phyloP scores from a whole-genome alignment of 495 filamentous ascomycete genomes.

The Astrocystis sublimbata region DNA sequence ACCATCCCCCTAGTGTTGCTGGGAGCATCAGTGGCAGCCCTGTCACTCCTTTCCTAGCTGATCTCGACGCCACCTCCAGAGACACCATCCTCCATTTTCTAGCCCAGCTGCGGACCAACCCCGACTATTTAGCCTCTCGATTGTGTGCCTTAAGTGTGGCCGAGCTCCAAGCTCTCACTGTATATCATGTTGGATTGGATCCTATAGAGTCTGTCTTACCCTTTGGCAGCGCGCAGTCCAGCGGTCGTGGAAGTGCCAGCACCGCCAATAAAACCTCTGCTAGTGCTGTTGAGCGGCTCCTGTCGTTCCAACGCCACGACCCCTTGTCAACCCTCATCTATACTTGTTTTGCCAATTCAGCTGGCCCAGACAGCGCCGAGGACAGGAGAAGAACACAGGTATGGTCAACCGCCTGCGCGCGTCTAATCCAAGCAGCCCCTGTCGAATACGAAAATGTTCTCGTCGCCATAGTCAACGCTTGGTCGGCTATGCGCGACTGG shows the following conservation, averaged over 20 bases:
- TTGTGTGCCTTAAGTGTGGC: constrained; percentile 68
- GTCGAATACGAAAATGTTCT: constrained; percentile 61
- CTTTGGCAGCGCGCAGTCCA: constrained; percentile 60
- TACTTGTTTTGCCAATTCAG: constrained; percentile 85
- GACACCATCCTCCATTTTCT: constrained; percentile 78
- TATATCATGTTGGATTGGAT: constrained; percentile 74
- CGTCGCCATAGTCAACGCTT: constrained; percentile 74
- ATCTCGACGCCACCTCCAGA: constrained; percentile 73
- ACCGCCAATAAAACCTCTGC: constrained; percentile 46
- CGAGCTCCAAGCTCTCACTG: constrained; percentile 73
- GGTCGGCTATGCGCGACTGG: constrained; percentile 86
- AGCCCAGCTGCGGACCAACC: constrained; percentile 76
- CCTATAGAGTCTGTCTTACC: constrained; percentile 80
- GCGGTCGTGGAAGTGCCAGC: constrained; percentile 51
- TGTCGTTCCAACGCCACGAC: constrained; percentile 86
- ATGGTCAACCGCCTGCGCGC: constrained; percentile 86
- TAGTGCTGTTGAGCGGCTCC: constrained; percentile 66
- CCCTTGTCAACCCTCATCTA: constrained; percentile 82
- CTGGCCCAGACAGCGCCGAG: constrained; percentile 74
- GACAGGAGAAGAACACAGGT: constrained; percentile 71
- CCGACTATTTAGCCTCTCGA: constrained; percentile 81
- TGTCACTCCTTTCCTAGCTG: constrained; percentile 73
- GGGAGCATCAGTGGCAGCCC: constrained; percentile 45
- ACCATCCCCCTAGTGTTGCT: constrained; percentile 37
- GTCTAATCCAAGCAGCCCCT: constrained; percentile 61